Base-by-base conservation (phyloP, 345 rosid species). In the Pistacia atlantica region DNA sequence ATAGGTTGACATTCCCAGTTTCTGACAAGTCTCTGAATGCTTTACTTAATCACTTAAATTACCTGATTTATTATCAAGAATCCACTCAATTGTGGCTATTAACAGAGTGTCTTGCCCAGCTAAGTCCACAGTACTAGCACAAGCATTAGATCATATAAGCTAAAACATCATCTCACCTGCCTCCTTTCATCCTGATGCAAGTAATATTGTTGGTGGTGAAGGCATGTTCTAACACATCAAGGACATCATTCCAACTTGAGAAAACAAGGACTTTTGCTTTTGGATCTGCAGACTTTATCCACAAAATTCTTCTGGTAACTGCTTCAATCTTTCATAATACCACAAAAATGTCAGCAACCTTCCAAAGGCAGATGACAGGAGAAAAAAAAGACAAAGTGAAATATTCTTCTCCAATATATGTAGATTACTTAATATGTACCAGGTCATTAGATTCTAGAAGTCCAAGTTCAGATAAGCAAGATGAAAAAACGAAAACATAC, bases 201-300 rank as follows among this genome's bases (percentile, higher is more conserved):
- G 97, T 83, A 78, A 95, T 89, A 64, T 80, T 77, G 67, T 93
- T 92, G 42, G 95, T 84, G 51, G 84, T 68, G 63, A 95, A 90
- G 74, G 99, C 91, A 82, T 95, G 97, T 68, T 90, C 97, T 78
- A 95, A 86, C 72, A 95, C 98, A 81, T 93, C 98, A 80, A 95
- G 99, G 77, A 95, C 99, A 85, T 93, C 99, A 18, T 95, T 93
- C 98, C 99, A 95, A 84, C 99, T 93, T 51, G 98, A 93, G 87
- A 92, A 95, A 77, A 92, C 97, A 65, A 95, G 92, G 80, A 95
- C 96, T 86, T 95, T 95, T 8, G 97, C 93, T 51, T 84, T 70
- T 11, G 90, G 91, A 80, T 93, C 90, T 7, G 89, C 83, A 69
- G 84, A 86, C 76, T 92, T 93, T 86, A 95, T 93, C 91, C 92